Evolutionary conservation across 2,329 filamentous ascomycete genomes (phyloP).

Genomic region (Aspergillus phoenicis): DNA sequence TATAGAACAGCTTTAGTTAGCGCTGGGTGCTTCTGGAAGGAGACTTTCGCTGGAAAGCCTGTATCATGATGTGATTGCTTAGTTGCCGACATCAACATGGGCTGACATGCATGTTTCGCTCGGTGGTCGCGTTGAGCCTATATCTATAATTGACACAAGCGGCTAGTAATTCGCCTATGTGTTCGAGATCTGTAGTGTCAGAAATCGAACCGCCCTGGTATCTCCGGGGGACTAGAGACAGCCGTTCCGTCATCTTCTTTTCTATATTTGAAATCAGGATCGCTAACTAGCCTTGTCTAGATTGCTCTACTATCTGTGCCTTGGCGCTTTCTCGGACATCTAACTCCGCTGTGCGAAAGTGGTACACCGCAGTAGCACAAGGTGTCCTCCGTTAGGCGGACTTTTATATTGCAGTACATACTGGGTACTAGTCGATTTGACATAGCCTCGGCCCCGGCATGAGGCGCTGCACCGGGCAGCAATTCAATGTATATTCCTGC

Average conservation of each 20-base stretch:
- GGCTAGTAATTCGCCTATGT: too few relatives aligned
- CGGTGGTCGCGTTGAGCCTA: too few relatives aligned
- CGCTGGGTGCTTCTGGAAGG: slow-evolving; percentile 1
- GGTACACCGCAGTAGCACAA: background rate
- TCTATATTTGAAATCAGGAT: background rate
- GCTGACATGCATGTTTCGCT: too few relatives aligned
- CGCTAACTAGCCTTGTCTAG: background rate
- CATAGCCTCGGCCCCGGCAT: too few relatives aligned
- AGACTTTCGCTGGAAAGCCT: background rate
- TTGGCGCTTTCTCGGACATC: background rate
- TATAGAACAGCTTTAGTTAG: background rate
- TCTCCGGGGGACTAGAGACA: background rate
- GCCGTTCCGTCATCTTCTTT: background rate
- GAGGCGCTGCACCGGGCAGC: too few relatives aligned
- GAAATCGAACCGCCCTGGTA: background rate
- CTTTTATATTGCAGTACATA: too few relatives aligned
- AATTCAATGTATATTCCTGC: too few relatives aligned
- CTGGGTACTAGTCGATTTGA: too few relatives aligned
- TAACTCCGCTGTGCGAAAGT: background rate
- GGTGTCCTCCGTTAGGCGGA: background rate
- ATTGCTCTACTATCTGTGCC: background rate
- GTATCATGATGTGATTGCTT: background rate
- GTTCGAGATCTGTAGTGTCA: background rate
- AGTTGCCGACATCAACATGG: too few relatives aligned
- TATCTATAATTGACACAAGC: too few relatives aligned